A percentile compares a stretch with the other conserved stretches of the same genome.
Evolutionary conservation across 495 filamentous ascomycete genomes (phyloP).

Genomic region (Podospora pseudoanserina): DNA sequence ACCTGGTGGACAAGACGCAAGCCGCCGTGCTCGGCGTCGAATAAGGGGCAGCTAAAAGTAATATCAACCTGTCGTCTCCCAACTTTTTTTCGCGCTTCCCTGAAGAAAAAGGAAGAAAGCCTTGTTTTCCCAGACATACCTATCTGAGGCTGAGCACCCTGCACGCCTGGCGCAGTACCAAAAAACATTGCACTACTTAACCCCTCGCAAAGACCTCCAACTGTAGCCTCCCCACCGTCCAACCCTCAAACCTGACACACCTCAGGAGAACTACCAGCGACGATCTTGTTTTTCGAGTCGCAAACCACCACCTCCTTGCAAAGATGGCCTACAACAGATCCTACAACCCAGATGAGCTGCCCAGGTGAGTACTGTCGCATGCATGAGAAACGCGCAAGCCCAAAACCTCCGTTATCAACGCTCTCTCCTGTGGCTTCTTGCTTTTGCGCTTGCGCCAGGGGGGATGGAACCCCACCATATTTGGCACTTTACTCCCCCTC

Average conservation of each 20-base stretch:
- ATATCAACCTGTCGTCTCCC: not conserved
- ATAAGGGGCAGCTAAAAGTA: not conserved
- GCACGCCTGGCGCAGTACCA: not conserved
- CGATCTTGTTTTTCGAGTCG: constrained; percentile 16
- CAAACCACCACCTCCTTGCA: constrained; percentile 16
- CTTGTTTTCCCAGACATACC: not conserved
- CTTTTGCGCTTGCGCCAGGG: constrained; percentile 6
- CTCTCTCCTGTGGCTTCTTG: not conserved
- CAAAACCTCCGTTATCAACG: constrained; percentile 8
- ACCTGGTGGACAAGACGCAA: not conserved
- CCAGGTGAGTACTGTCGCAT: constrained; percentile 63
- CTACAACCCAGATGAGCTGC: constrained; percentile 95
- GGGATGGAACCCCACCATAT: constrained; percentile 6
- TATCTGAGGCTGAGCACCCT: constrained; percentile 19
- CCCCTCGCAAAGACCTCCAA: constrained; percentile 10
- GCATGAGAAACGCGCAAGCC: not conserved
- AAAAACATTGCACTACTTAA: not conserved
- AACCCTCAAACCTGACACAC: constrained; percentile 23
- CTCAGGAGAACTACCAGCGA: constrained; percentile 18
- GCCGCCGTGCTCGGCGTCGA: not conserved
- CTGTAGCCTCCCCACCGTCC: constrained; percentile 6
- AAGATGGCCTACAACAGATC: constrained; percentile 90
- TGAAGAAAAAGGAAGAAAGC: not conserved
- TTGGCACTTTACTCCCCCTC: not conserved
- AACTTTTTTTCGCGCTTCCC: not conserved